Conservation (phyloP, 768 basidiomycete species). For the Terana coerulea region DNA sequence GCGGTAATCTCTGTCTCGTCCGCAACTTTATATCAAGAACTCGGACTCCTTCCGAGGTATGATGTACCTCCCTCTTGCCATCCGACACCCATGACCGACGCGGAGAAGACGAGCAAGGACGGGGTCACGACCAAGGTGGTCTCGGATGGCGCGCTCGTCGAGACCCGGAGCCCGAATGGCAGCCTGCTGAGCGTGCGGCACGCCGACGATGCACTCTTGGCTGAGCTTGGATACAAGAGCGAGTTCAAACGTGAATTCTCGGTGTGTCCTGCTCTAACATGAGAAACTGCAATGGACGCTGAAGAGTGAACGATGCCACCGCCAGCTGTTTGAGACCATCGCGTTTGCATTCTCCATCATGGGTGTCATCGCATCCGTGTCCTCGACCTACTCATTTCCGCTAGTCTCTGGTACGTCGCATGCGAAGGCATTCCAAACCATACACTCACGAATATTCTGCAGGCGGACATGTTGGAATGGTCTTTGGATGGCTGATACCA, state of each 20-base stretch:
- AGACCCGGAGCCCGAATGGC: slow-evolving; percentile 2
- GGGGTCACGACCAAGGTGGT: not conserved
- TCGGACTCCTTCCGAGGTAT: not conserved
- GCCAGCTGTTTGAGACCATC: slow-evolving; percentile 54
- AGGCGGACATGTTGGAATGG: slow-evolving; percentile 77
- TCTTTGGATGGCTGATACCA: slow-evolving; percentile 76
- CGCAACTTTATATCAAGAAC: not conserved
- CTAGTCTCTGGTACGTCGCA: slow-evolving; percentile 49
- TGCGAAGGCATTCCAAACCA: not conserved
- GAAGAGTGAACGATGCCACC: not conserved
- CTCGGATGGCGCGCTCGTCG: not conserved
- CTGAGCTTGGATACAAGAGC: slow-evolving; percentile 64
- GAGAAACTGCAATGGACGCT: not conserved
- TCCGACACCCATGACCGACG: slow-evolving; percentile 3
- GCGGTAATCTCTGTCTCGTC: not conserved
- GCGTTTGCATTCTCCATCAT: slow-evolving; percentile 69
- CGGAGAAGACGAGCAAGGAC: slow-evolving; percentile 6
- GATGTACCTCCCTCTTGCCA: not conserved
- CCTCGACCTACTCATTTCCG: slow-evolving; percentile 63
- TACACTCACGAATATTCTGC: not conserved
- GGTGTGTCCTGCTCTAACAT: slow-evolving; percentile 31
- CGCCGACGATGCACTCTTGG: slow-evolving; percentile 56
- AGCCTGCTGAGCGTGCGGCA: slow-evolving; percentile 26
- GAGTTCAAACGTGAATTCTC: slow-evolving; percentile 76
- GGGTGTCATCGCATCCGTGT: slow-evolving; percentile 68